phyloP scores from a whole-genome alignment of 768 basidiomycete species.

The Ramaria sp. region DNA sequence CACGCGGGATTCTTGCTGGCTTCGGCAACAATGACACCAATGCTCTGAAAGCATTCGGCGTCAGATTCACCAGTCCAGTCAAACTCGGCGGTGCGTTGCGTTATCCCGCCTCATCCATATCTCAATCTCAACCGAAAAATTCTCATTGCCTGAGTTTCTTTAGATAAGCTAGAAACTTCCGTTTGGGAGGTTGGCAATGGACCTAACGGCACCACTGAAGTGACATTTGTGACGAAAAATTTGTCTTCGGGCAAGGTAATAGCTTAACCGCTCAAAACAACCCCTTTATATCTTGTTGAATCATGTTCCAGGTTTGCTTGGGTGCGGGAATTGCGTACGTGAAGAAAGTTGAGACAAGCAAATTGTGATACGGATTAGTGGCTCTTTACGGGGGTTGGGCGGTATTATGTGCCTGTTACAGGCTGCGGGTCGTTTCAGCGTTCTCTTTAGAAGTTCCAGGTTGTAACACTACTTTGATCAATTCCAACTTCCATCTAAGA shows the following conservation, averaged over 20 bases:
- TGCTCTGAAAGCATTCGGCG: constrained; percentile 57
- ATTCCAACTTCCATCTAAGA: too few relatives aligned
- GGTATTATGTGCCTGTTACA: too few relatives aligned
- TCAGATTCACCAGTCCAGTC: constrained; percentile 74
- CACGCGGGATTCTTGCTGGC: constrained; percentile 57
- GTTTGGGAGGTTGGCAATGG: constrained; percentile 70
- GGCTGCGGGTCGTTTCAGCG: too few relatives aligned
- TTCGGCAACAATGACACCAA: constrained; percentile 50
- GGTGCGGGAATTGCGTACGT: constrained; percentile 58
- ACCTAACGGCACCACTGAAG: constrained; percentile 44
- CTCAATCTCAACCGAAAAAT: too few relatives aligned
- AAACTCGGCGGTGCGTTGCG: constrained; percentile 49
- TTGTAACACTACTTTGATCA: too few relatives aligned
- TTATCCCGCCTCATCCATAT: background rate
- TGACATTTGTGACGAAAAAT: constrained; percentile 54
- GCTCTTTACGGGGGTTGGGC: too few relatives aligned
- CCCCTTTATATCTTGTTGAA: background rate
- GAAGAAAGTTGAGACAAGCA: constrained; percentile 36
- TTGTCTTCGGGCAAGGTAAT: constrained; percentile 46
- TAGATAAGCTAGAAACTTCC: constrained; percentile 57
- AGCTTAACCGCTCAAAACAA: background rate
- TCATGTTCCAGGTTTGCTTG: constrained; percentile 31
- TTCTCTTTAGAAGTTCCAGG: too few relatives aligned
- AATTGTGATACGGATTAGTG: constrained; percentile 30
- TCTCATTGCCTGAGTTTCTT: background rate